These are phyloP conservation scores for Coniosporium tulheliwenetii DNA, from an alignment of 2,329 filamentous ascomycete species.

Conservation along the genomic window DNA sequence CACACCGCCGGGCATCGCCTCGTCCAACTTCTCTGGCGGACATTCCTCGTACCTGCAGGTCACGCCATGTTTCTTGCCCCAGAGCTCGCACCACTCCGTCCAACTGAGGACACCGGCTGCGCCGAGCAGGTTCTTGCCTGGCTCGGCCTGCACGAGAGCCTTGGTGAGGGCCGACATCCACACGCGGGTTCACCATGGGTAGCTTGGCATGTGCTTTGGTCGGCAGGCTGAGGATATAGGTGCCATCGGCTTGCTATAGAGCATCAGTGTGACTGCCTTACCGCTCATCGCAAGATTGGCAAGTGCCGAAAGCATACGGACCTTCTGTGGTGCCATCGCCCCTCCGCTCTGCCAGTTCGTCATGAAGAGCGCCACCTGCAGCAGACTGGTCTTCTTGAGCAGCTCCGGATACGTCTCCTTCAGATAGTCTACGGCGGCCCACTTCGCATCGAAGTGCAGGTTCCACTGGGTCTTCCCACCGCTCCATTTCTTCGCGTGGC, in stretches of 20 bases:
- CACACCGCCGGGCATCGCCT: slow-evolving; percentile 10
- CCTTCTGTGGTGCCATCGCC: slow-evolving; percentile 8
- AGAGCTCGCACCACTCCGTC: slow-evolving; percentile 11
- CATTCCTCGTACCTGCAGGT: slow-evolving; percentile 7
- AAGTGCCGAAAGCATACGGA: background rate
- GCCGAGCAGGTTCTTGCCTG: slow-evolving; percentile 13
- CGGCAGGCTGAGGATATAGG: slow-evolving; percentile 8
- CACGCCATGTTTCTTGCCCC: slow-evolving; percentile 9
- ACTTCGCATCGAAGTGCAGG: slow-evolving; percentile 16
- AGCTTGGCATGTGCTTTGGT: slow-evolving; percentile 3
- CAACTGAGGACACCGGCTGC: slow-evolving; percentile 9
- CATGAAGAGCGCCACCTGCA: slow-evolving; percentile 7
- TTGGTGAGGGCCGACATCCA: slow-evolving; percentile 9
- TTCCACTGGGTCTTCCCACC: slow-evolving; percentile 10
- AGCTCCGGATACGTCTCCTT: slow-evolving; percentile 7
- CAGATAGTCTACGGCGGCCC: slow-evolving; percentile 11
- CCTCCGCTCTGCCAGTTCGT: slow-evolving; percentile 10
- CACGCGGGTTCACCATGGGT: slow-evolving; percentile 5
- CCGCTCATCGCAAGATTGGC: background rate
- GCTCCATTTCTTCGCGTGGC: slow-evolving; percentile 10
- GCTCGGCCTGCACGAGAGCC: slow-evolving; percentile 9
- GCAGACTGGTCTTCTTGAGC: slow-evolving; percentile 7
- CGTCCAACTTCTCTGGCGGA: slow-evolving; percentile 7
- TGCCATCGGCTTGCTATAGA: slow-evolving; percentile 8
- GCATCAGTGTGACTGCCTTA: background rate